Base-by-base conservation (phyloP, 2,329 filamentous ascomycete species). In the Neofusicoccum umdonicola region DNA sequence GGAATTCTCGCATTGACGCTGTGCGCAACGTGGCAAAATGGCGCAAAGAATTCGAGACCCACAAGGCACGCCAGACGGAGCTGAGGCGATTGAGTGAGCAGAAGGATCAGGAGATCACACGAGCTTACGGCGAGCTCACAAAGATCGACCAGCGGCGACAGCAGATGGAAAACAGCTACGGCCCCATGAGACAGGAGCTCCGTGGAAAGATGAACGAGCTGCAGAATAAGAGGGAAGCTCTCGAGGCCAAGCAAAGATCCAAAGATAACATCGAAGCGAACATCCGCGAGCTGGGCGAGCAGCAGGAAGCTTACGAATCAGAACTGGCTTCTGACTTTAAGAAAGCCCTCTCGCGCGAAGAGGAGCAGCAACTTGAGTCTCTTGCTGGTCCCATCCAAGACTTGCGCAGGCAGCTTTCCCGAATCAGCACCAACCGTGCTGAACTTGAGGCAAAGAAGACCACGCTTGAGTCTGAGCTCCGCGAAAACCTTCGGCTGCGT, bases 321-420 rank as follows among this genome's bases (percentile, higher is more conserved):
- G 96, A 99, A 75, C 79, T 97, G 64, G 84, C 84, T 15, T 91
- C 92, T 0, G 90, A 96, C 27, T 99, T 98, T 81, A 96, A 96
- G 80, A 97, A 97, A 78, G 90, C 90, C 12, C 83, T 99, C 56
- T 90, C 89, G 9, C 80, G 85, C 7, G 86, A 88, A n/a, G 96
- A 99, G 77, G 94, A 98, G 76, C 82, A 84, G 45, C 88, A 91
- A 71, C 83, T 99, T 3, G 90, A 95, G 67, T 83, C 83, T 39
- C 84, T 96, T 9, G 89, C 87, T 65, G 80, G 81, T 4, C 84
- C 84, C 12, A 87, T 92, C 6, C 90, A 93, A 71, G 87, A 90
- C 47, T 79, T 98, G 50, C 88, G 91, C 67, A 89, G 87, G 68
- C 86, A 93, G 71, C 90, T 92, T 80, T 90, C 90, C 57, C 88